These are phyloP conservation scores for Sporothrix brasiliensis DNA, from an alignment of 2,329 filamentous ascomycete genomes.

Conservation along the genomic window DNA sequence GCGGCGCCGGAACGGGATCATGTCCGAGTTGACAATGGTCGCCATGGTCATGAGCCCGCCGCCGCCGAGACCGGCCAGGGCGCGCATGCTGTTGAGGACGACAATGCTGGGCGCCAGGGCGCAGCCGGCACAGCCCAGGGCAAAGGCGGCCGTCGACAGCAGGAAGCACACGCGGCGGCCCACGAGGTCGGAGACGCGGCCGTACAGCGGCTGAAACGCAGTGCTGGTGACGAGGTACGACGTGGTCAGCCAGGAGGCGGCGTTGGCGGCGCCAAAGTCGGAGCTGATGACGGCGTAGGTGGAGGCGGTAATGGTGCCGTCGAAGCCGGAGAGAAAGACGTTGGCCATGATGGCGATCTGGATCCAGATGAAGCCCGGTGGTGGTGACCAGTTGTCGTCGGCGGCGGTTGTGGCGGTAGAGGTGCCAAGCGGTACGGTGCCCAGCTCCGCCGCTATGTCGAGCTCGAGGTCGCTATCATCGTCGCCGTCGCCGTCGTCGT, in stretches of 20 bases:
- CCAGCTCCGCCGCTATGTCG: conserved; percentile 13
- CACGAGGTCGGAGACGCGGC: conserved; percentile 55
- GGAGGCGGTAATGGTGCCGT: conserved; percentile 72
- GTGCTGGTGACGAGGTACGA: conserved; percentile 74
- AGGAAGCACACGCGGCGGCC: conserved; percentile 68
- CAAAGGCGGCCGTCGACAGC: conserved; percentile 52
- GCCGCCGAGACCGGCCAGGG: conserved; percentile 61
- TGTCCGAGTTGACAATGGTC: conserved; percentile 69
- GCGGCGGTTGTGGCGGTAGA: background rate
- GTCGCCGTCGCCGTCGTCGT: background rate
- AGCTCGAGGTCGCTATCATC: background rate
- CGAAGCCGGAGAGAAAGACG: conserved; percentile 68
- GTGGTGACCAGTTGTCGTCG: conserved; percentile 21
- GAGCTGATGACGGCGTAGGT: conserved; percentile 66
- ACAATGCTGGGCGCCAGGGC: conserved; percentile 54
- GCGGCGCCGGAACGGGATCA: conserved; percentile 68
- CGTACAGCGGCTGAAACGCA: conserved; percentile 72
- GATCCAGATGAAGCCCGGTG: conserved; percentile 58
- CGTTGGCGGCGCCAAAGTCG: conserved; percentile 51
- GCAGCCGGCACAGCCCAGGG: conserved; percentile 56
- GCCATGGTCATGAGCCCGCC: conserved; percentile 76
- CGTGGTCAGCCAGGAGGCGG: conserved; percentile 60
- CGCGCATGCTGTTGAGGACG: conserved; percentile 56
- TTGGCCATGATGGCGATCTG: conserved; percentile 65
- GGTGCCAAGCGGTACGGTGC: background rate